Percentiles rank a stretch among this genome's conserved stretches.
Conservation (phyloP, 2,329 filamentous ascomycete genomes). For the Periglandula ipomoeae region DNA sequence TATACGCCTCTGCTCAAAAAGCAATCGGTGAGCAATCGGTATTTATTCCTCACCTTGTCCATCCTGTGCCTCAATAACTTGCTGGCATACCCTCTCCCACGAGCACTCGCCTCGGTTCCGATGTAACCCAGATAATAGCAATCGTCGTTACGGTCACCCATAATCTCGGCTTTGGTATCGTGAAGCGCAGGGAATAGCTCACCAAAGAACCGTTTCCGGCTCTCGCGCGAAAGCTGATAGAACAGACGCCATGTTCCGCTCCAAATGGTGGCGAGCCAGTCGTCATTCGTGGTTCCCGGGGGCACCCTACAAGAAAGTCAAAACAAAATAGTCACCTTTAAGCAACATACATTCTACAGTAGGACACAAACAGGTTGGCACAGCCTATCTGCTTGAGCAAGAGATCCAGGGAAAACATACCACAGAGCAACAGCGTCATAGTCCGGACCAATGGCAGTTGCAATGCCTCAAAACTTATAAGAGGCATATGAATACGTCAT, state of each 20-base stretch:
- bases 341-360: too few species aligned
- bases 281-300: conserved; percentile 64
- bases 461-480: conserved; percentile 64
- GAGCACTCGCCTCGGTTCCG: conserved; percentile 61
- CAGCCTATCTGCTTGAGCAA: too few species aligned
- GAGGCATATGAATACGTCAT: conserved; percentile 70
- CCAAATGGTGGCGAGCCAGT: conserved; percentile 61
- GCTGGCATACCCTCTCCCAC: conserved; percentile 63
- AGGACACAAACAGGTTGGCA: too few species aligned
- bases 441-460: conserved; percentile 64
- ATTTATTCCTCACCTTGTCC: conserved; percentile 41
- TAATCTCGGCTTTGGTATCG: conserved; percentile 58
- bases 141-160: conserved; percentile 56
- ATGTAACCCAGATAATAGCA: conserved; percentile 81
- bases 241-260: conserved; percentile 70
- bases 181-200: conserved; percentile 71
- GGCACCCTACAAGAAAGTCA: conserved; percentile 50
- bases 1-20: too few species aligned
- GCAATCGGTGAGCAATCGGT: too few species aligned
- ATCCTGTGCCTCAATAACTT: conserved; percentile 65
- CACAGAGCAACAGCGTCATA: conserved; percentile 73
- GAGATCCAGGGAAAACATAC: too few species aligned
- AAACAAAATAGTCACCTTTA: too few species aligned
- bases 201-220: conserved; percentile 62
- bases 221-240: conserved; percentile 65